Evolutionary conservation across 371 early-diverging fungal species (phyloP), one percentile per base, ranked within the genome.

Genomic region (Mucor circinelloides): DNA sequence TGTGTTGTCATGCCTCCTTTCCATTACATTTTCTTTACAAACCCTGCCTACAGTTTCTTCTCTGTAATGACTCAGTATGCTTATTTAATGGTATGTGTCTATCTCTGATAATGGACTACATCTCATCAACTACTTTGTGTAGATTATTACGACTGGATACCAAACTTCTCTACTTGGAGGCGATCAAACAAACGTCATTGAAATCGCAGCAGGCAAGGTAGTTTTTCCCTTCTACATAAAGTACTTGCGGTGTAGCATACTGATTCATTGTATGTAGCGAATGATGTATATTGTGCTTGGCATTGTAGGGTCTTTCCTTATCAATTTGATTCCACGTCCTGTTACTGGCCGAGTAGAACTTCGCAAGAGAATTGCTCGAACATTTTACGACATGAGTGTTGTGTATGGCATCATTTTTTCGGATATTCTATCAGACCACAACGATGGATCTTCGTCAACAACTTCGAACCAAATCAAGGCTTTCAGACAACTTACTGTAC

Each of bases 141-240:
- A 64, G 69, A 23, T 81, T 13, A 63, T 71, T 8, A 57, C 69
- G 19, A 77, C 75, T 32, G 73, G 64, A 2, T 77, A 72, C 40
- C 67, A 79, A 31, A 68, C 62, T 25, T 60, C 60, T 7, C 52
- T 68, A 2, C 59, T 65, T 1, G 72, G 59, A 15, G 21, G 40
- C 7, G 28, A 30, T 2, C 32, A 32, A 10, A 27, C 63, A 56
- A 73, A 77, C 34, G 40, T 48, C 19, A 77, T 77, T 17, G 79
- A 72, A 69, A 69, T 71, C 7, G 63, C 77, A 15, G 79, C 82
- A 5, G 82, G 82, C 42, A 81, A 79, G 79, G 82, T 81, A 75
- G 46, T 32, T 9, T 23, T 1, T 30, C 2, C 7, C 17, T 32
- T 58, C 9, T 2, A 38, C 2, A n/a, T n/a, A n/a, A 40, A 12